These are phyloP conservation scores for Tubosaeta sp. DNA, from an alignment of 768 basidiomycete species.

Conservation along the genomic window DNA sequence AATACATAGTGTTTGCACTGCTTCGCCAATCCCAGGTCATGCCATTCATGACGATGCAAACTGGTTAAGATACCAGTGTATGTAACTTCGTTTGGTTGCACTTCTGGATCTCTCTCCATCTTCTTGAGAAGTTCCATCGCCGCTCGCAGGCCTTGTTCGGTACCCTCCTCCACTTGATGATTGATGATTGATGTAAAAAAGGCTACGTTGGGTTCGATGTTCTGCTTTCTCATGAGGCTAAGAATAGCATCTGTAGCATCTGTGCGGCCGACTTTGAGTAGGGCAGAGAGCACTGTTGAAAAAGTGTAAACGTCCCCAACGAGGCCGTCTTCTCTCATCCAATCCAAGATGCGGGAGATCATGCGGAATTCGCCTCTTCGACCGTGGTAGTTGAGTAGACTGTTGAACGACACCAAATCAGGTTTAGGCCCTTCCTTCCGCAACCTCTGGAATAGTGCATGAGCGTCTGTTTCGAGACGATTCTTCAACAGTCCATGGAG, in stretches of 20 bases:
- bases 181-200: conserved; percentile 80
- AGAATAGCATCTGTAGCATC: conserved; percentile 66
- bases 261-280: conserved; percentile 62
- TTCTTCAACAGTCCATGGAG: conserved; percentile 59
- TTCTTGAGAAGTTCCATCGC: conserved; percentile 66
- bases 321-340: conserved; percentile 51
- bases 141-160: conserved; percentile 48
- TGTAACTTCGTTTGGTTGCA: conserved; percentile 69
- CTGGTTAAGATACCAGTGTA: conserved; percentile 79
- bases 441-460: conserved; percentile 42
- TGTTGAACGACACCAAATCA: conserved; percentile 79
- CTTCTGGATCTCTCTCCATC: conserved; percentile 61
- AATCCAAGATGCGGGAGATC: conserved; percentile 53
- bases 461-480: conserved; percentile 38
- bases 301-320: conserved; percentile 80
- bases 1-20: conserved; percentile 49
- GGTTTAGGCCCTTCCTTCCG: conserved; percentile 52
- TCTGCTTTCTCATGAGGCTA: conserved; percentile 70
- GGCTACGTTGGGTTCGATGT: conserved; percentile 67
- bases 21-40: conserved; percentile 40
- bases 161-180: conserved; percentile 58
- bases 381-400: conserved; percentile 64
- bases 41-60: conserved; percentile 57
- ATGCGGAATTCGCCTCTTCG: conserved; percentile 58
- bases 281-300: conserved; percentile 76